Evolutionary conservation across 768 basidiomycete species (phyloP), one percentile per base, ranked within the genome.

Genomic region (Inosperma sp.): DNA sequence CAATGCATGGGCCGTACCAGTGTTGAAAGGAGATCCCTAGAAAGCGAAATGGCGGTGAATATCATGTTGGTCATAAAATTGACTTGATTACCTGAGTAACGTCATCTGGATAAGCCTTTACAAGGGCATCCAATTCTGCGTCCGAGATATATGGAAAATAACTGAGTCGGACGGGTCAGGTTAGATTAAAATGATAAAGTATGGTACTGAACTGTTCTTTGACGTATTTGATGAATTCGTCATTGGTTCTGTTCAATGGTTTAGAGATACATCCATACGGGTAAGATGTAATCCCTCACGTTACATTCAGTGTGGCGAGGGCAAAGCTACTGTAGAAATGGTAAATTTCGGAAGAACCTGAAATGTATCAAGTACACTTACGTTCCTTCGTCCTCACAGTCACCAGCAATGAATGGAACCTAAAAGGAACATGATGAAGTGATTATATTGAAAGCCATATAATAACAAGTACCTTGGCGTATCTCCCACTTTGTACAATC

Each of bases 351-450:
- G 36, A 5, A 19, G 2, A 10, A 14, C 33, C 16, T 10, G 27
- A 8, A 39, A 10, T 17, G 26, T 6, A 25, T 22, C 13, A 19
- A 10, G 36, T 45, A 9, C 23, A 62, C 69, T 54, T 48, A 72
- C 62, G 73, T 72, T 49, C 72, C 73, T 52, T 74, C 72, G 29
- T 74, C 73, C 33, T 73, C 70, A 35, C 59, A 64, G 40, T 65
- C 57, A 1, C 74, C 73, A n/a, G 59, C 54, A 23, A 70, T 55
- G 22, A 58, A 52, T 9, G 68, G 66, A 17, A 63, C 45, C 57
- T 61, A 56, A 36, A 42, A 3, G 12, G 48, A 30, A 57, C 35
- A 30, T 48, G 52, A 1, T 56, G 53, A n/a, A 51, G 12, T n/a
- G 12, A 16, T 17, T 8, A 12, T 22, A 21, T n/a, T 9, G 40